Evolutionary conservation across 2,329 filamentous ascomycete genomes (phyloP).

Genomic region (Xylariaceae sp.): DNA sequence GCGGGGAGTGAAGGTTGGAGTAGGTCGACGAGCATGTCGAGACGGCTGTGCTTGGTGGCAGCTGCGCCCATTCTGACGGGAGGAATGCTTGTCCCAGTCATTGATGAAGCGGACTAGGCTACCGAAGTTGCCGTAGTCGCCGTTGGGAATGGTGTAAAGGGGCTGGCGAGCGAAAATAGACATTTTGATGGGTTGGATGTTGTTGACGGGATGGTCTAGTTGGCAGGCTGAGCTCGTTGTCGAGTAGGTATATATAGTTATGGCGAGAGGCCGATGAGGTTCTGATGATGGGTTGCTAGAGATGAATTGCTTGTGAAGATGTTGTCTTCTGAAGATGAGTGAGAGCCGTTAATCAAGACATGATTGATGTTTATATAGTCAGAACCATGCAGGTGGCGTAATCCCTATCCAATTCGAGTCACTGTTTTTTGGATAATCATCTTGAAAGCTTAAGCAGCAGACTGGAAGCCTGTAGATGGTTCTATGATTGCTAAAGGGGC

Average conservation of each 20-base stretch:
- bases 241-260: background rate
- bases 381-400: conserved; percentile 7
- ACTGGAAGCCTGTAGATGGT: conserved; percentile 30
- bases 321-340: conserved; percentile 30
- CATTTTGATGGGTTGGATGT: conserved; percentile 44
- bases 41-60: conserved; percentile 1
- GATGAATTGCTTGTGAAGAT: conserved; percentile 16
- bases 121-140: conserved; percentile 54
- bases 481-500: conserved; percentile 1
- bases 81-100: conserved; percentile 56
- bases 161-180: conserved; percentile 53
- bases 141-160: conserved; percentile 44
- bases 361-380: conserved; percentile 32
- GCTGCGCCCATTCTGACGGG: conserved; percentile 29
- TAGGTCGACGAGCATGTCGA: conserved; percentile 15
- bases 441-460: conserved; percentile 13
- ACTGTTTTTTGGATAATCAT: conserved; percentile 19
- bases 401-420: conserved; percentile 23
- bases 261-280: conserved; percentile 4
- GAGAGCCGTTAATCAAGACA: background rate
- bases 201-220: conserved; percentile 20
- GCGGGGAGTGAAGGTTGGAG: conserved; percentile 61
- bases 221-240: conserved; percentile 19
- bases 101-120: conserved; percentile 62
- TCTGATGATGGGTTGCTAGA: conserved; percentile 20